Percentiles rank a stretch among this genome's conserved stretches.
Evolutionary conservation across 257 asterid genomes (phyloP).

Genomic region (Solanum rostratum): DNA sequence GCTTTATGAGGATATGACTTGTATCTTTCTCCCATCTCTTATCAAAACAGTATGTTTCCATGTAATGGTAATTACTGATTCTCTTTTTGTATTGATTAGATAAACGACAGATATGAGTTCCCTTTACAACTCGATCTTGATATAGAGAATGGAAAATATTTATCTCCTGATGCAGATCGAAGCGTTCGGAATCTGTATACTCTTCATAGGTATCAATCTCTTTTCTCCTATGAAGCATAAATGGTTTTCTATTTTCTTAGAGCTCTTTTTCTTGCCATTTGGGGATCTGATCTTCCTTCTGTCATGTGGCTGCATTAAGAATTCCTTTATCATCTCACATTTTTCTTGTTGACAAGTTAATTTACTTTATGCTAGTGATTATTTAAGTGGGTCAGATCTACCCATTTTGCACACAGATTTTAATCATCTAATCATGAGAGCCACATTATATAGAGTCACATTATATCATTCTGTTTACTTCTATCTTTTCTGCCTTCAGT

Average conservation of each 20-base stretch:
- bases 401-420: not conserved
- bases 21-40: not conserved
- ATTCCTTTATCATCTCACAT: not conserved
- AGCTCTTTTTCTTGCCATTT: not conserved
- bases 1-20: not conserved
- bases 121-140: constrained; percentile 92
- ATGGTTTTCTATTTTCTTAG: not conserved
- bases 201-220: constrained; percentile 61
- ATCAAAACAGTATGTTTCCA: not conserved
- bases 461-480: not conserved
- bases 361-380: not conserved
- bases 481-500: not conserved
- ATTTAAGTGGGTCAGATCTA: not conserved
- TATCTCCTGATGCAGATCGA: constrained; percentile 79
- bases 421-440: not conserved
- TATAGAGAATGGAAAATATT: constrained; percentile 70
- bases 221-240: not conserved
- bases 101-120: constrained; percentile 85
- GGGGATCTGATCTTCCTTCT: not conserved
- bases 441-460: not conserved
- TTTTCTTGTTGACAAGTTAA: not conserved
- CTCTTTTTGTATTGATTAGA: constrained; percentile 29
- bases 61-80: not conserved
- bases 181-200: constrained; percentile 71
- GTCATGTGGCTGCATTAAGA: not conserved